A percentile compares a stretch with the other conserved stretches of the same genome.
Evolutionary conservation across 139 green algal species (phyloP).

Genomic region (Chlorella sp.): DNA sequence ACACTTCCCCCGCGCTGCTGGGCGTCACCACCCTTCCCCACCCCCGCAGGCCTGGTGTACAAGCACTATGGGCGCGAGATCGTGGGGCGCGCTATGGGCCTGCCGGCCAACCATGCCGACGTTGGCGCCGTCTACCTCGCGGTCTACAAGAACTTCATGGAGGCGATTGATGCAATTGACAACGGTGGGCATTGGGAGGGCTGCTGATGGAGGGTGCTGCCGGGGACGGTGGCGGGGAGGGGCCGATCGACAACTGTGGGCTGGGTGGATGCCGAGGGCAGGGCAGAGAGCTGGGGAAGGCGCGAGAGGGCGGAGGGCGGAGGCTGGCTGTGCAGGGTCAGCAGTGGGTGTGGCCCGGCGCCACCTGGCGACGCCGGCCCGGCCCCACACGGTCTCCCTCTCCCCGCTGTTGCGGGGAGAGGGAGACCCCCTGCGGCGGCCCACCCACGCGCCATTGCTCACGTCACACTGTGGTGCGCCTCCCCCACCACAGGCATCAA

Average conservation of each 20-base stretch:
- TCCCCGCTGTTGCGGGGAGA: too few relatives aligned
- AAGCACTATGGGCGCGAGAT: constrained; percentile 86
- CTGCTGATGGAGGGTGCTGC: neutral
- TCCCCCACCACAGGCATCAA: constrained; percentile 77
- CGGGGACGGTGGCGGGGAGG: too few relatives aligned
- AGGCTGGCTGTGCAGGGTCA: too few relatives aligned
- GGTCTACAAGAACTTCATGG: constrained; percentile 96
- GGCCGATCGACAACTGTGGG: constrained; percentile 11
- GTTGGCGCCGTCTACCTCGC: constrained; percentile 82
- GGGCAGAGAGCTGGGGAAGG: too few relatives aligned
- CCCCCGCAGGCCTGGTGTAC: constrained; percentile 78
- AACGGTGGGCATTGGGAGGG: constrained; percentile 70
- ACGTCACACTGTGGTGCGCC: too few relatives aligned
- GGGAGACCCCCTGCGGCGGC: too few relatives aligned
- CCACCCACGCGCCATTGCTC: too few relatives aligned
- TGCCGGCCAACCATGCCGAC: constrained; percentile 57
- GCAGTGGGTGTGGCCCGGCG: neutral
- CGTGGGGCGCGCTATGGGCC: constrained; percentile 50
- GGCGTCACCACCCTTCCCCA: constrained; percentile 64
- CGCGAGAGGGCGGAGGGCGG: too few relatives aligned
- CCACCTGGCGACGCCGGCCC: too few relatives aligned
- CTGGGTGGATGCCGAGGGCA: too few relatives aligned
- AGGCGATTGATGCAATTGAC: constrained; percentile 95
- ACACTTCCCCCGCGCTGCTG: too few relatives aligned
- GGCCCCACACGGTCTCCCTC: too few relatives aligned